Evolutionary conservation across 2,329 filamentous ascomycete genomes (phyloP), one percentile per base, ranked within the genome.

Genomic region (Penicillium sp.): DNA sequence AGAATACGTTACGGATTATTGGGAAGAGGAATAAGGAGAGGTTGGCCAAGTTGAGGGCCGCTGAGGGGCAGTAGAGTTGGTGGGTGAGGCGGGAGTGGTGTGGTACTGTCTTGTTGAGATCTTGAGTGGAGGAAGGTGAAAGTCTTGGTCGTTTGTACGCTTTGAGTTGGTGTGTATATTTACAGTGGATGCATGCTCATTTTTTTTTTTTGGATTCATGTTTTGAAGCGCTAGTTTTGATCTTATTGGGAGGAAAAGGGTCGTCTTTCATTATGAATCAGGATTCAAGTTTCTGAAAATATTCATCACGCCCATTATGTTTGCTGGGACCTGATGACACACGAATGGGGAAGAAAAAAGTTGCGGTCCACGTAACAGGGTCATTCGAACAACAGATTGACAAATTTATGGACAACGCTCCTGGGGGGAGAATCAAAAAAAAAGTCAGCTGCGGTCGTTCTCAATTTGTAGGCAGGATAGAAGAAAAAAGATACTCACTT

Each of bases 21-120:
- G 80, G 81, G 8, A 84, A 80, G 74, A 73, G 86, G 62, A 90
- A 90, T 63, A 76, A 83, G 70, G 56, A 76, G 60, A 72, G 86
- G 11, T 63, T 85, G 54, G 80, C 77, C 42, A 74, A 70, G 28
- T 64, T 88, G 58, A 74, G 72, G 65, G 69, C 60, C 44, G 47
- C 47, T 18, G 43, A 46, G 27, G 43, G 45, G 35, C 45, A 42
- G 18, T 8, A 42, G 25, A 43, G 28, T n/a, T 40, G 13, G 27
- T 7, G 9, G n/a, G 2, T 24, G 5, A 32, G 11, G 3, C n/a
- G 4, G 5, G 18, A 18, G 18, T 18, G 18, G 1, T 18, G 18
- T 18, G 3, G 18, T 18, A n/a, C 18, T 18, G 1, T 18, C 18
- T 18, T 18, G 18, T 18, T 18, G 18, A 3, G 18, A 18, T 18